Evolutionary conservation across 1,284 basidiomycete genomes (phyloP), one percentile per base, ranked within the genome.

Genomic region (Sparassis latifolia): DNA sequence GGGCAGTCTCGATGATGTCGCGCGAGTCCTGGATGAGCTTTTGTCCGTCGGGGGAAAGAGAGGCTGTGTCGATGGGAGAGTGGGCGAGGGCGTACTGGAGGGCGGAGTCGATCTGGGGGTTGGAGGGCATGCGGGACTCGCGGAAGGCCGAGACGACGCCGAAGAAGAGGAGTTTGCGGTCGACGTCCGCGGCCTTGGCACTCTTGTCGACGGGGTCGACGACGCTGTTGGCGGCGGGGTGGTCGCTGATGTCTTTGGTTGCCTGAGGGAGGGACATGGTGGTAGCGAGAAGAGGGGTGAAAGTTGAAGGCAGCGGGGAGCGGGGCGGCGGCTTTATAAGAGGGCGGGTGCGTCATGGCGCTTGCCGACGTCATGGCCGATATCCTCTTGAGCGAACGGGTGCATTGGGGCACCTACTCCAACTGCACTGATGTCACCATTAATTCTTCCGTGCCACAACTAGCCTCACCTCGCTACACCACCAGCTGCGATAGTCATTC

Each of bases 101-200:
- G 2, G 83, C 79, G 32, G 76, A 62, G 69, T 91, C 84, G 59
- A 94, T 86, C 69, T 96, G 91, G 30, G 67, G 60, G 69, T 94
- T 95, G 55, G 84, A 76, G 2, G 92, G 92, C 62, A 91, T 75
- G 57, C 84, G 82, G 29, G 88, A 89, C 51, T 82, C 74, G 46
- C 87, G 78, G 62, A 94, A 82, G 0, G 91, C 91, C 59, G 86
- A 73, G 55, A 95, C 76, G 52, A 88, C 81, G 58, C 86, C 88
- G 62, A 85, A 93, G 49, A 94, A 68, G 35, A 75, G 78, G 46
- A 90, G 71, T 70, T 87, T 87, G 55, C 83, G 74, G 55, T 84
- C 78, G 49, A 87, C 73, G 59, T 86, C 83, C 0, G 74, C 76
- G 1, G 78, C 77, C 60, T 80, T 79, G 31, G 62, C 64, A 3